Conservation (phyloP, 2,329 filamentous ascomycete species). For the Cercospora sp. region DNA sequence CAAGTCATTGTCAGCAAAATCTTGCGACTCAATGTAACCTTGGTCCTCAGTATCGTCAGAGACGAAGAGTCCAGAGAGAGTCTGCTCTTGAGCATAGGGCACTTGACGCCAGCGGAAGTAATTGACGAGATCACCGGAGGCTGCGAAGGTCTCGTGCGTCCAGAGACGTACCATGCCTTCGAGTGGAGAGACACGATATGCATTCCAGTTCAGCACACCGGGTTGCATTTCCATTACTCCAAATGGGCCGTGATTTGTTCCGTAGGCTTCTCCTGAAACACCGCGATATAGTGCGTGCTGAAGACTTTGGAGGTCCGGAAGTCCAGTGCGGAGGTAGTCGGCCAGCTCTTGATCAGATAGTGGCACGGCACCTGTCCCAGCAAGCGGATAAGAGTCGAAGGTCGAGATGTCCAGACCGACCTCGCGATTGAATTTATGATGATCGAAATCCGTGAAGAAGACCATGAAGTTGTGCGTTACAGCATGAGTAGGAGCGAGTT, state of each 20-base stretch:
- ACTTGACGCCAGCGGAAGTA: constrained; percentile 32
- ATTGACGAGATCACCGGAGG: constrained; percentile 29
- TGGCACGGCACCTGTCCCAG: constrained; percentile 20
- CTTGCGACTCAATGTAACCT: constrained; percentile 27
- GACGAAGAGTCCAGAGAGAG: constrained; percentile 26
- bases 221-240: constrained; percentile 34
- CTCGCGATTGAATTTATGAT: constrained; percentile 30
- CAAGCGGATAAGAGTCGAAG: constrained; percentile 29
- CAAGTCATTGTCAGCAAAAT: constrained; percentile 23
- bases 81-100: constrained; percentile 30
- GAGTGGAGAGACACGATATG: constrained; percentile 28
- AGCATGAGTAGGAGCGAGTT: constrained; percentile 26
- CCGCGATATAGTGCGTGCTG: constrained; percentile 28
- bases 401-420: constrained; percentile 29
- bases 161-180: constrained; percentile 31
- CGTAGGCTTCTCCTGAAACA: constrained; percentile 26
- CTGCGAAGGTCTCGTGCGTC: constrained; percentile 31
- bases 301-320: constrained; percentile 28
- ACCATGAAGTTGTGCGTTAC: constrained; percentile 32
- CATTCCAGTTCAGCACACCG: constrained; percentile 31
- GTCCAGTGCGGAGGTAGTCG: constrained; percentile 29
- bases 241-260: constrained; percentile 22
- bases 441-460: constrained; percentile 29
- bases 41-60: constrained; percentile 27
- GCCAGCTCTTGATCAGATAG: constrained; percentile 22